These are phyloP conservation scores for Ricinus communis DNA, from an alignment of 345 rosid genomes.

Conservation along the genomic window DNA sequence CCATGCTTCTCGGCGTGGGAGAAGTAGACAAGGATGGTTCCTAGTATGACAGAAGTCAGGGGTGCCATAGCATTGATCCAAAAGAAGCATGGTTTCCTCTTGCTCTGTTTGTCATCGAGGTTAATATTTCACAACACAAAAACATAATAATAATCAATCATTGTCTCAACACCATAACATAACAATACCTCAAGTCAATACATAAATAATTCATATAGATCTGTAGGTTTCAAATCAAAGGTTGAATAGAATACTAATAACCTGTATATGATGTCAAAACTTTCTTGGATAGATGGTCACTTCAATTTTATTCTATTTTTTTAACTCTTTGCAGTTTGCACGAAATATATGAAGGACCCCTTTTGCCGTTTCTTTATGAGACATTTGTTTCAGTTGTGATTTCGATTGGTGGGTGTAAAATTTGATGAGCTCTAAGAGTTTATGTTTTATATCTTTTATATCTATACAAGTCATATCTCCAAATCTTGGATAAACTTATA, in stretches of 20 bases:
- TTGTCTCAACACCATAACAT: neutral
- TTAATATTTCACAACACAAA: neutral
- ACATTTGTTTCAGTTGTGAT: neutral
- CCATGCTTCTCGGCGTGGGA: slow-evolving; percentile 32
- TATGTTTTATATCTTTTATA: too few species aligned
- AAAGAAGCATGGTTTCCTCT: slow-evolving; percentile 40
- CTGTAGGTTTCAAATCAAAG: too few species aligned
- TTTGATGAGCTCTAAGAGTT: too few species aligned
- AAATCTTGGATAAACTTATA: too few species aligned
- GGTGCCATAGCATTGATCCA: slow-evolving; percentile 60
- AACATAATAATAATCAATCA: neutral
- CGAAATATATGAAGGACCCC: neutral
- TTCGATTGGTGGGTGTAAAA: too few species aligned
- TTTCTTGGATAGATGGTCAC: neutral
- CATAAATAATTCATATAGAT: too few species aligned
- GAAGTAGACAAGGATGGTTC: slow-evolving; percentile 41
- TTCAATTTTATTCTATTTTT: neutral
- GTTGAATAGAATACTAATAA: too few species aligned
- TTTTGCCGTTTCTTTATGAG: neutral
- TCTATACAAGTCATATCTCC: too few species aligned
- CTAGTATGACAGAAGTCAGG: slow-evolving; percentile 39
- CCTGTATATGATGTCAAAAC: too few species aligned
- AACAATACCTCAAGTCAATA: neutral
- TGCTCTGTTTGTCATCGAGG: slow-evolving; percentile 32
- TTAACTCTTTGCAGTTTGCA: neutral